Evolutionary conservation across 495 filamentous ascomycete genomes (phyloP).

Genomic region (Penicillium taxi): DNA sequence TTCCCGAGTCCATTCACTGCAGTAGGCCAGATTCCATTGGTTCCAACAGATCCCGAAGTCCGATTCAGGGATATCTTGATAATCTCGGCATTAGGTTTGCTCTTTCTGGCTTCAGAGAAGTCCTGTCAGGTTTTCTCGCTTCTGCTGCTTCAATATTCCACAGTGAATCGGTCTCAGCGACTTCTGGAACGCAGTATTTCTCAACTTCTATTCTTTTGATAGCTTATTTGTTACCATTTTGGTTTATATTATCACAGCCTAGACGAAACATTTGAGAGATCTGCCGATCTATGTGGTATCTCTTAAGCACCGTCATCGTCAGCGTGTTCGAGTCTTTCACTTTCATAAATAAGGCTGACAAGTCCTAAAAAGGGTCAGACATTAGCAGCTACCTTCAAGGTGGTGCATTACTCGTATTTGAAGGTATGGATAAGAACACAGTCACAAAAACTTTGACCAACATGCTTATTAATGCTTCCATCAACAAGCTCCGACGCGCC

Average conservation of each 20-base stretch:
- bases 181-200: too few relatives aligned
- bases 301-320: slow-evolving; percentile 14
- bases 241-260: slow-evolving; percentile 6
- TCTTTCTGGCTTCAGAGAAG: too few relatives aligned
- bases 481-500: slow-evolving; percentile 17
- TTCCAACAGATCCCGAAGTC: too few relatives aligned
- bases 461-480: slow-evolving; percentile 16
- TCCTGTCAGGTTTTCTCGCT: too few relatives aligned
- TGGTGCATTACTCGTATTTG: slow-evolving; percentile 17
- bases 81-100: too few relatives aligned
- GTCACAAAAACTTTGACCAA: slow-evolving; percentile 14
- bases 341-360: slow-evolving; percentile 18
- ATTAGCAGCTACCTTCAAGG: slow-evolving; percentile 18
- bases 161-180: too few relatives aligned
- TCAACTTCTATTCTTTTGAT: too few relatives aligned
- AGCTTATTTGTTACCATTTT: too few relatives aligned
- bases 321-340: slow-evolving; percentile 16
- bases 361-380: slow-evolving; percentile 16
- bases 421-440: slow-evolving; percentile 16
- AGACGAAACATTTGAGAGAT: slow-evolving; percentile 19
- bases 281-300: slow-evolving; percentile 19
- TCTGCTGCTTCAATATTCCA: too few relatives aligned
- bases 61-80: too few relatives aligned
- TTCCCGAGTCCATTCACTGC: too few relatives aligned
- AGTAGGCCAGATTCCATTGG: too few relatives aligned